Evolutionary conservation across 371 early-diverging fungal genomes (phyloP), one percentile per base, ranked within the genome.

Genomic region (Neoconidiobolus thromboides): DNA sequence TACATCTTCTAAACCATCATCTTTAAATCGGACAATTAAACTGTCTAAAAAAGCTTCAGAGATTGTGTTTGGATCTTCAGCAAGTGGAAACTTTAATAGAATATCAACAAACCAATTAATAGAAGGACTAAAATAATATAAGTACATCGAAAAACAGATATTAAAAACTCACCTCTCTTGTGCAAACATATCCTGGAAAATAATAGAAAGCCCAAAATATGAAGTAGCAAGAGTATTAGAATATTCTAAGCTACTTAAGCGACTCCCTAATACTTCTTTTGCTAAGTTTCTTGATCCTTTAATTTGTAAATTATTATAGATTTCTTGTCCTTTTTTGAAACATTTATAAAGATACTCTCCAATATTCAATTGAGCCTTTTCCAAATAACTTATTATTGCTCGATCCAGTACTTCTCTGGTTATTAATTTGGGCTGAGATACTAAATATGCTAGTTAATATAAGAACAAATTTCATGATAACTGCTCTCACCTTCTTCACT

Each of bases 1-100:
- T 70, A 79, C 80, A 61, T 73, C 64, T 51, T 77, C 82, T 48
- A 84, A 62, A 1, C 77, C 80, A 64, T 85, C 79, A 15, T 76
- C 71, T 38, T 74, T 65, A 62, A 85, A 86, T 38, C 85, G 64
- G 3, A 43, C 40, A 0, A 67, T 60, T 38, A 83, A 55, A 50
- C 79, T 79, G 5, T 56, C 60, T 9, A 80, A 42, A 61, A 78
- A 81, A 12, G 76, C 78, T 3, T 55, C 59, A 0, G 79, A 77
- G 37, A 83, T 64, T 6, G 76, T 73, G 50, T 71, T 63, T 0
- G 65, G 1, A 0, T 74, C 65, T 55, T 78, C 80, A 39, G 73
- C 69, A 26, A 72, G 74, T 6, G 69, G 67, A 48, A 76, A 3
- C 50, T 57, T 14, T 3, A 57, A 7, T 26, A 59, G 7, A 9